Conservation (phyloP, 192 early-diverging fungal species). For the Tieghemiomyces parasiticus region DNA sequence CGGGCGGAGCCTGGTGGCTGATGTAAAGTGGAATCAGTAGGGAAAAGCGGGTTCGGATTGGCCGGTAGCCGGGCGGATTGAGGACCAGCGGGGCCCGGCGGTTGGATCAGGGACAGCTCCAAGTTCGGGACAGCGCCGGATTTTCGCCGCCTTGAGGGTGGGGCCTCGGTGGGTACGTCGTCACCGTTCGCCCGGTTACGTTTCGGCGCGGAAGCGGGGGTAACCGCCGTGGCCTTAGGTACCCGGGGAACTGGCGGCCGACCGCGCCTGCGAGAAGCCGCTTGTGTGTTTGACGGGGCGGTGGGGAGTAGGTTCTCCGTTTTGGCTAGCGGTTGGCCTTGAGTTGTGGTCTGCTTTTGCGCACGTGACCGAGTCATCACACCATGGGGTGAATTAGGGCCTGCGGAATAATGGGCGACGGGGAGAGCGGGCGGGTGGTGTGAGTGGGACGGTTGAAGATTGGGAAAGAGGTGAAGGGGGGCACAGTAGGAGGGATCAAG, state of each 20-base stretch:
- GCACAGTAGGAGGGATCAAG: neutral
- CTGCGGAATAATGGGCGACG: too few relatives aligned
- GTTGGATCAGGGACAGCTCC: neutral
- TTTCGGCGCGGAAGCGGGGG: neutral
- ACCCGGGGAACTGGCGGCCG: neutral
- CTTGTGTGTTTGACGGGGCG: neutral
- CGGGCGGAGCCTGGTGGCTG: too few relatives aligned
- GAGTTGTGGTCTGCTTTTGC: too few relatives aligned
- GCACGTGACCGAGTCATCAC: too few relatives aligned
- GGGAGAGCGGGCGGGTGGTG: too few relatives aligned
- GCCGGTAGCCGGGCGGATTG: neutral
- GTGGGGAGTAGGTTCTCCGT: neutral
- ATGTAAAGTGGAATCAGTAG: neutral
- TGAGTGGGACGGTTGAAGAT: too few relatives aligned
- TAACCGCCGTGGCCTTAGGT: neutral
- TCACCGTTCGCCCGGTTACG: neutral
- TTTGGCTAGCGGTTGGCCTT: neutral
- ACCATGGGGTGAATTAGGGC: too few relatives aligned
- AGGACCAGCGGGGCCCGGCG: neutral
- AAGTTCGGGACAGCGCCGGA: too few relatives aligned
- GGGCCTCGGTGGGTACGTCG: neutral
- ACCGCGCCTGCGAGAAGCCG: slow-evolving; percentile 5
- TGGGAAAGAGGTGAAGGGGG: neutral
- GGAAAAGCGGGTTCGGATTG: neutral
- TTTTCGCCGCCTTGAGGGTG: neutral